A percentile compares a stretch with the other conserved stretches of the same genome.
Evolutionary conservation across 768 basidiomycete genomes (phyloP).

Genomic region (Mycena maculata): DNA sequence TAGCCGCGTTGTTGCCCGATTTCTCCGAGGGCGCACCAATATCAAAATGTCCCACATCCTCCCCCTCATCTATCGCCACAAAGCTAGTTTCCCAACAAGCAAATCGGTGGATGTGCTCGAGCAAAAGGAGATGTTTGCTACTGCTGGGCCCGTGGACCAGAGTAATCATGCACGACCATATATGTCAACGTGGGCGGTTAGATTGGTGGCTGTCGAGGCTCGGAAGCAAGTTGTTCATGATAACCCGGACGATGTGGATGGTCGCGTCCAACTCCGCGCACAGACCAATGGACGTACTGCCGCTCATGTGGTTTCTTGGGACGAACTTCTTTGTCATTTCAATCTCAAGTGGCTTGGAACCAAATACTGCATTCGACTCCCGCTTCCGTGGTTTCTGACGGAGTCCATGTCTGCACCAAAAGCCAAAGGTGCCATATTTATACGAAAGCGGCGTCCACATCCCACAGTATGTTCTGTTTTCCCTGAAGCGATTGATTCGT

Average conservation of each 20-base stretch:
- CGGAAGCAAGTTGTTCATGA: neutral
- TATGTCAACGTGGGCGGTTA: slow-evolving; percentile 1
- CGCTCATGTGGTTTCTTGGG: too few relatives aligned
- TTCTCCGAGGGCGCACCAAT: neutral
- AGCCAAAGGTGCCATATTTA: slow-evolving; percentile 36
- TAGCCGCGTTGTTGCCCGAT: neutral
- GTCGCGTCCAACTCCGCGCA: slow-evolving; percentile 1
- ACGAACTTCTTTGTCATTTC: too few relatives aligned
- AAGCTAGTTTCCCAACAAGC: neutral
- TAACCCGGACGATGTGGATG: neutral
- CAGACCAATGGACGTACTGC: neutral
- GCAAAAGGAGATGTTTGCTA: slow-evolving; percentile 6
- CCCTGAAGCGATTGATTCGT: neutral
- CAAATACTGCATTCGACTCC: neutral
- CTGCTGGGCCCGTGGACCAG: neutral
- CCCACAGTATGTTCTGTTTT: slow-evolving; percentile 2
- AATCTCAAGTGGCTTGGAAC: neutral
- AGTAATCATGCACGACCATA: slow-evolving; percentile 9
- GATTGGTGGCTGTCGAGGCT: neutral
- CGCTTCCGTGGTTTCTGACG: neutral
- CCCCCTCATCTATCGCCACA: neutral
- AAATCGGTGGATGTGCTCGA: neutral
- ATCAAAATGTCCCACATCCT: slow-evolving; percentile 5
- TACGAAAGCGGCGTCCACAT: neutral
- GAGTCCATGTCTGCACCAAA: neutral